Base-by-base conservation (phyloP, 2,329 filamentous ascomycete species). In the Zarea fungicola region DNA sequence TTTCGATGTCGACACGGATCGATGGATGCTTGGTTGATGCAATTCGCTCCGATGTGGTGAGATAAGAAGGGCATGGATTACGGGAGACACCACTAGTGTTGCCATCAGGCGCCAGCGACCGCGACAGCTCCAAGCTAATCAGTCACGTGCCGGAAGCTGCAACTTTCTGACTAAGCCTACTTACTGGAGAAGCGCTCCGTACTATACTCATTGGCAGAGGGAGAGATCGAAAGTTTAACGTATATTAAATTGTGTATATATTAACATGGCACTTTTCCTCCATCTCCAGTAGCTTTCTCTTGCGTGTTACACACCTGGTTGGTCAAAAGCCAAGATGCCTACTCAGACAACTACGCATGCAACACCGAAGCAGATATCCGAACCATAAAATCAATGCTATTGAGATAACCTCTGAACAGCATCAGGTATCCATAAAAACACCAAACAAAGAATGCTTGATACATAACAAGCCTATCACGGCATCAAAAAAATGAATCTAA, bases 51-150 rank as follows among this genome's bases (percentile, higher is more conserved):
- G 57, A 54, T 48, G 50, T 55, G 48, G 51, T 49, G 53, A 55
- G 53, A 54, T 54, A 52, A 19, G 31, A 56, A 57, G 54, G 35
- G 58, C 56, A 59, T 62, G 54, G 63, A 58, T 65, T 59, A 62
- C 60, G 62, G 61, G 63, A 60, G 62, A 63, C 56, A 57, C 52
- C 55, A 54, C 37, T 16, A 8, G 54, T 60, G 55, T 53, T 51
- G 52, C 55, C 53, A 61, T 61, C 61, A 73, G 70, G 70, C 70
- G 66, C 63, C 70, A 71, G 69, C 59, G 65, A 65, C 71, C 69
- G 70, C 70, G 70, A 71, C 69, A 68, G 61, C 67, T 63, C 54
- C 29, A 26, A 26, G n/a, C 50, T 49, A 43, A 35, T 26, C 8
- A 52, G 49, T 64, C 65, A 67, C 65, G 65, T 66, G 63, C 18